phyloP scores from a whole-genome alignment of 192 early-diverging fungal species.

The Coemansia aciculifera region DNA sequence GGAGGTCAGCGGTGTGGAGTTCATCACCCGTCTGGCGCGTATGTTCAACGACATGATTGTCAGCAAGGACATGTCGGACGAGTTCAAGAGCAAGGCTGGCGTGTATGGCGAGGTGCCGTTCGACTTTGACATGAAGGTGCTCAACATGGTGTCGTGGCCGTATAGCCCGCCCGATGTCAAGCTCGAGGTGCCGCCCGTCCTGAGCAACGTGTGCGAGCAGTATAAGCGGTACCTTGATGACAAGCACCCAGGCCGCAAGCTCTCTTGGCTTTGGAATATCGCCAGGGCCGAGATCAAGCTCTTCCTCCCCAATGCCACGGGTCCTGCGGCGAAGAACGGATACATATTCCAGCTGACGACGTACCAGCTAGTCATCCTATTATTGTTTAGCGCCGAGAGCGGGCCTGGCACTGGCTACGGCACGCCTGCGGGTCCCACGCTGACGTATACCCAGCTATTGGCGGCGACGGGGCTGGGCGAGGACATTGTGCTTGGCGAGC shows the following conservation, averaged over 20 bases:
- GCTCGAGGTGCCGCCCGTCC: constrained; percentile 87
- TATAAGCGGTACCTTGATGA: constrained; percentile 87
- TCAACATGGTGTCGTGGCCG: constrained; percentile 90
- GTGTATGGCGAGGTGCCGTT: constrained; percentile 44
- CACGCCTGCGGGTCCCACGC: constrained; percentile 33
- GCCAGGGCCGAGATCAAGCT: constrained; percentile 91
- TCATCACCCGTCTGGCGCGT: constrained; percentile 88
- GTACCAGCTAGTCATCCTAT: constrained; percentile 91
- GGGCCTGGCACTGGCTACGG: constrained; percentile 62
- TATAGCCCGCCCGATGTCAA: constrained; percentile 71
- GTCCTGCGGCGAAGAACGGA: constrained; percentile 68
- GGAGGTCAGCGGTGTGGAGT: constrained; percentile 92
- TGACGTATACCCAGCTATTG: constrained; percentile 74
- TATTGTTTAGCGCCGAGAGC: constrained; percentile 78
- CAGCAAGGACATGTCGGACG: constrained; percentile 85
- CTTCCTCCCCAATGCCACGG: constrained; percentile 76
- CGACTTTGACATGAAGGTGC: constrained; percentile 86
- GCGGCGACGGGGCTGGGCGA: constrained; percentile 69
- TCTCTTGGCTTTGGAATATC: constrained; percentile 94
- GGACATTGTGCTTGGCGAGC: constrained; percentile 65
- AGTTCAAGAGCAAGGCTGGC: constrained; percentile 66
- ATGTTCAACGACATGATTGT: constrained; percentile 96
- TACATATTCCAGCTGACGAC: constrained; percentile 67
- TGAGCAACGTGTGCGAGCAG: constrained; percentile 79
- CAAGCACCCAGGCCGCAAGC: constrained; percentile 85